Evolutionary conservation across 352 stramenopile genomes (phyloP), one percentile per base, ranked within the genome.

Genomic region (Pythium scleroteichum): DNA sequence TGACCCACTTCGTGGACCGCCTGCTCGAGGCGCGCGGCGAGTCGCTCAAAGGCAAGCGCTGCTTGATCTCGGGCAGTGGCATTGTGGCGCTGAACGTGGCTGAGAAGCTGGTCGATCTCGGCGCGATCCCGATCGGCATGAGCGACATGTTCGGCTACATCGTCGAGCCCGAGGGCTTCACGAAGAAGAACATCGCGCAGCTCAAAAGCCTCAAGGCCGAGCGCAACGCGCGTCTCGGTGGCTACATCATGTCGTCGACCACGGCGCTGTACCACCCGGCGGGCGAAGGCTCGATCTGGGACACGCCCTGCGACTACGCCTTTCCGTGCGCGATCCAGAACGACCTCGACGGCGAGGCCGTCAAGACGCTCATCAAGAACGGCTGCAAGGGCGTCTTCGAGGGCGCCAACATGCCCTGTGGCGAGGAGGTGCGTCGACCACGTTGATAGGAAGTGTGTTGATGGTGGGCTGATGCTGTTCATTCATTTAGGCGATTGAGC

Each of bases 311-410:
- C 66, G 97, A 99, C 76, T 90, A 99, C 62, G 95, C 90, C 52
- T 98, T 99, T 67, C 94, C 96, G 32, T 98, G 94, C 68, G 96
- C 94, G n/a, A 92, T 90, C 32, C 92, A 98, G 73, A 94, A 98
- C 68, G 87, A 97, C 49, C 86, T 99, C 60, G 81, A 94, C 62
- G 79, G 75, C 47, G 85, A 87, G 10, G 69, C 69, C 14, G 72
- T 85, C 46, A 86, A 87, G 55, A 62, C 83, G 59, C 77, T 95
- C 0, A 73, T 96, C 64, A 90, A 93, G 76, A 96, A 94, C 66
- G 87, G 87, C 53, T 95, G 85, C 76, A 88, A 94, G 71, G 87
- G 86, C 38, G 72, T 96, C 46, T 95, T 96, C 46, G 87, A 96
- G 70, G 86, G 86, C 35, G 85, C 86, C 47, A 92, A 94, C 68